Evolutionary conservation across 2,329 filamentous ascomycete genomes (phyloP).

Genomic region (Aspergillus versicolor): DNA sequence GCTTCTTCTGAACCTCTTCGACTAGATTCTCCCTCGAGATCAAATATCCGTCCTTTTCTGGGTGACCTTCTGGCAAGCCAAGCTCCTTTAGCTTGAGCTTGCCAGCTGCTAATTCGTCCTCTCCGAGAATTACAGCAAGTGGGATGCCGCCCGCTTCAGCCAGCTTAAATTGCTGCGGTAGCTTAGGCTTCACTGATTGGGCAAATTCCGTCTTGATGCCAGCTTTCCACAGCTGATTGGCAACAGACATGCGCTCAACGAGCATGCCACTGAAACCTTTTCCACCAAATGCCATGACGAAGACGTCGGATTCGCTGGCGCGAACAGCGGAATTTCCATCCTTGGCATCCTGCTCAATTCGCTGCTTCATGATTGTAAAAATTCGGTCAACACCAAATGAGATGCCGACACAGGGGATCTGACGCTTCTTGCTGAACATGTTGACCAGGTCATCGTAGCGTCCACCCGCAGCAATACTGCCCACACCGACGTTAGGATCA

Average conservation of each 20-base stretch:
- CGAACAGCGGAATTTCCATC: conserved; percentile 57
- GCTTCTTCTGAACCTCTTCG: conserved; percentile 9
- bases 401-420: conserved; percentile 87
- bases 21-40: conserved; percentile 42
- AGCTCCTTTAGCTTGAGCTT: conserved; percentile 88
- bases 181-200: conserved; percentile 87
- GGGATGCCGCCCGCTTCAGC: conserved; percentile 78
- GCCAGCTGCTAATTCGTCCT: conserved; percentile 80
- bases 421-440: conserved; percentile 84
- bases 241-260: conserved; percentile 79
- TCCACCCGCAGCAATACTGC: conserved; percentile 84
- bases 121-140: conserved; percentile 83
- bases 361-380: conserved; percentile 84
- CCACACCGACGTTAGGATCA: conserved; percentile 79
- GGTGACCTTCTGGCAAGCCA: conserved; percentile 75
- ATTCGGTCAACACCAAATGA: conserved; percentile 96
- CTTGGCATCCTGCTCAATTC: conserved; percentile 62
- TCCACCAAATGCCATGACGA: conserved; percentile 90
- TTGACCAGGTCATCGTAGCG: conserved; percentile 91
- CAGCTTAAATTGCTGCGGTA: conserved; percentile 86
- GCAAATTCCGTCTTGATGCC: conserved; percentile 89
- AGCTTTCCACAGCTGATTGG: conserved; percentile 75
- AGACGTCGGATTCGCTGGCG: conserved; percentile 80
- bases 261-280: conserved; percentile 80
- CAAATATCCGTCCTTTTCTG: conserved; percentile 83